A percentile compares a stretch with the other conserved stretches of the same genome.
Evolutionary conservation across 192 early-diverging fungal genomes (phyloP).

Genomic region (Umbelopsis ramanniana): DNA sequence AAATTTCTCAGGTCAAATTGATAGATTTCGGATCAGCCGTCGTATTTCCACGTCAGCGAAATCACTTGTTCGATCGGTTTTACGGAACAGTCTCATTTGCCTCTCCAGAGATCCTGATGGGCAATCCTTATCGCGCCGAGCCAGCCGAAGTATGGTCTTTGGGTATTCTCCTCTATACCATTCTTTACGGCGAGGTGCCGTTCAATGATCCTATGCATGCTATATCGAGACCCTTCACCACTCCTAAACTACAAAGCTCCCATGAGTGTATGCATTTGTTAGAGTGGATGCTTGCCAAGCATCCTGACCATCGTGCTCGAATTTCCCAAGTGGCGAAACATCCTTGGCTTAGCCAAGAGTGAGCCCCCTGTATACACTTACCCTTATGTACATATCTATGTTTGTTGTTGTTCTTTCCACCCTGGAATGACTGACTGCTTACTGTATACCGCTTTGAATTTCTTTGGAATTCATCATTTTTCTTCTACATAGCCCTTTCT

Average conservation of each 20-base stretch:
- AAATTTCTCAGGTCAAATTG: constrained; percentile 49
- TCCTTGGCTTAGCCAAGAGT: constrained; percentile 50
- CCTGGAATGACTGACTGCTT: no score
- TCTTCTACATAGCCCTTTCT: no score
- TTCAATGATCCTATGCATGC: constrained; percentile 55
- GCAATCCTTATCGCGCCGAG: constrained; percentile 63
- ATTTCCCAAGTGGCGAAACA: constrained; percentile 58
- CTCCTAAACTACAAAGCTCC: constrained; percentile 47
- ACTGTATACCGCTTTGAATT: no score
- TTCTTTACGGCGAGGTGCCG: constrained; percentile 64
- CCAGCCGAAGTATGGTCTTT: constrained; percentile 76
- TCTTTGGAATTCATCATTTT: no score
- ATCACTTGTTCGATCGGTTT: constrained; percentile 46
- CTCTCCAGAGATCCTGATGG: constrained; percentile 68
- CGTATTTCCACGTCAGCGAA: constrained; percentile 28
- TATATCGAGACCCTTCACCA: constrained; percentile 40
- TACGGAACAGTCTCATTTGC: constrained; percentile 60
- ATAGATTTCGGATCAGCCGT: constrained; percentile 74
- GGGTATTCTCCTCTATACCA: constrained; percentile 65
- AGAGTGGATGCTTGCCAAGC: constrained; percentile 63
- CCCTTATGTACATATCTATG: no score
- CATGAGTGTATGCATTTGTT: constrained; percentile 56
- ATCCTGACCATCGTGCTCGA: constrained; percentile 51
- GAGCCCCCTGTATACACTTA: not conserved
- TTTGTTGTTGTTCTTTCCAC: no score